A percentile compares a stretch with the other conserved stretches of the same genome.
Evolutionary conservation across 73 alveolate genomes (phyloP).

Genomic region (Blepharisma stoltei): DNA sequence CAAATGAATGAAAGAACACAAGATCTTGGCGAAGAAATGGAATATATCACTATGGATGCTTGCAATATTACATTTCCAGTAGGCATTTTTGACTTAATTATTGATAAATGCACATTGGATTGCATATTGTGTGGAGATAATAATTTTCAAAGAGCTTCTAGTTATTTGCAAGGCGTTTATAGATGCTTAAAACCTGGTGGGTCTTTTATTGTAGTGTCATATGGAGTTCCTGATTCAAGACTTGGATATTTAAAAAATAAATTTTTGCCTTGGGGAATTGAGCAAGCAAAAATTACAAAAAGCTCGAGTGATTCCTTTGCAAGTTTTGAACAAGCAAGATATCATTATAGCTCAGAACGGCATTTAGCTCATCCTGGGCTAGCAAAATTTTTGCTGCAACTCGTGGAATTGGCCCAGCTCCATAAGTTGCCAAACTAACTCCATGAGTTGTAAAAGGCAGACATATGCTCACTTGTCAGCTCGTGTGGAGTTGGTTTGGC

Average conservation of each 20-base stretch:
- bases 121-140: conserved; percentile 78
- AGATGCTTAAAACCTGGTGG: conserved; percentile 45
- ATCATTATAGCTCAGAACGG: too few species aligned
- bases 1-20: conserved; percentile 35
- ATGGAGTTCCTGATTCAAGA: conserved; percentile 28
- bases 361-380: too few species aligned
- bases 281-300: conserved; percentile 18
- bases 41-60: conserved; percentile 78
- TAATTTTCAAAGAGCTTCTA: conserved; percentile 48
- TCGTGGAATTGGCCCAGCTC: too few species aligned
- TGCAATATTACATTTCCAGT: conserved; percentile 59
- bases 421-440: too few species aligned
- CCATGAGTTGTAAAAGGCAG: too few species aligned
- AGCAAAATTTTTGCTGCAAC: too few species aligned
- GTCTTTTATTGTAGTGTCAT: conserved; percentile 13
- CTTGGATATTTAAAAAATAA: conserved; percentile 19
- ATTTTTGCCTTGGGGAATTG: conserved; percentile 12
- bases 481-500: too few species aligned
- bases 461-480: too few species aligned
- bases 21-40: conserved; percentile 59
- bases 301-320: too few species aligned
- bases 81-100: conserved; percentile 56
- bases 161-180: conserved; percentile 57
- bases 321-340: too few species aligned
- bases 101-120: conserved; percentile 77